Evolutionary conservation across 2,329 filamentous ascomycete genomes (phyloP), one percentile per base, ranked within the genome.

Genomic region (Ilyonectria sp.): DNA sequence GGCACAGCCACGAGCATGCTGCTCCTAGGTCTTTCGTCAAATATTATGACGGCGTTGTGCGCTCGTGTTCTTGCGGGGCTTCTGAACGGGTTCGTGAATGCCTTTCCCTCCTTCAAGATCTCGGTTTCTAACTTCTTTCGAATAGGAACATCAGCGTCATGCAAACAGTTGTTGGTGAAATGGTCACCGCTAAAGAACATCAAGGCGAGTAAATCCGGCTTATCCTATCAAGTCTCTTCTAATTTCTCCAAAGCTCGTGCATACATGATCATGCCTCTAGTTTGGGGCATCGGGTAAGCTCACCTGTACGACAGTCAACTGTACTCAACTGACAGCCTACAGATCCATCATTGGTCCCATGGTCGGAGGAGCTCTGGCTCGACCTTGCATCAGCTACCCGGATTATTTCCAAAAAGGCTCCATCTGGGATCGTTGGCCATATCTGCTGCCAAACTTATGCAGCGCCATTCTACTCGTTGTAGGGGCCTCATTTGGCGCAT

Each of bases 231-330:
- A 26, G 11, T 11, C 13, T 33, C 11, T 59, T 49, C 74, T 54
- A 6, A 35, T 31, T 3, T 1, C 40, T 15, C 47, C 55, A 62
- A 64, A 94, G 93, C 95, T 73, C 93, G 94, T 74, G 96, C 95
- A 55, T 99, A 97, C 82, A 94, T 95, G 15, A 95, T 98, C 74
- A 98, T 99, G 94, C 96, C 96, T 6, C 94, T 97, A 79, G 94
- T 98, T 26, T 99, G 96, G 96, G 97, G 95, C 79, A 87, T 98
- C 76, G 96, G 96, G 86, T 94, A 85, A 82, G 86, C 82, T 19
- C 56, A 17, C 57, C 9, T 35, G 9, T 43, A 17, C 8, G 26
- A 35, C 23, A 44, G 47, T 44, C 46, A 26, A 17, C 26, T 31
- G n/a, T 26, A 54, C 46, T 33, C 29, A 60, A 63, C 78, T 80